Evolutionary conservation across 2,329 filamentous ascomycete species (phyloP).

Genomic region (Ascochyta viciae-villosae): DNA sequence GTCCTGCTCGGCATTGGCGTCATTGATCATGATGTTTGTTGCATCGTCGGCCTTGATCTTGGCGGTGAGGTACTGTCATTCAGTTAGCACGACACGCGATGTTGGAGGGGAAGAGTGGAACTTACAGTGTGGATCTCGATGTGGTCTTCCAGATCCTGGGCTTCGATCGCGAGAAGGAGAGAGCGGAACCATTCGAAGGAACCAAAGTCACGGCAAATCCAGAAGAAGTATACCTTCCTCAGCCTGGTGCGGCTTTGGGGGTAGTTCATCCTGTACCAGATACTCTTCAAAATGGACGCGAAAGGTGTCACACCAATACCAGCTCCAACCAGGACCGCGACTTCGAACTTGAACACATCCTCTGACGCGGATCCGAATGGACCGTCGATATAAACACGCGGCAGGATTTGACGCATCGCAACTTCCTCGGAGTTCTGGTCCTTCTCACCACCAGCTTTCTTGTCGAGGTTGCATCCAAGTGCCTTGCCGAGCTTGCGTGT

Average conservation of each 20-base stretch:
- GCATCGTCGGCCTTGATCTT: constrained; percentile 87
- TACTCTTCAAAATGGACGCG: constrained; percentile 72
- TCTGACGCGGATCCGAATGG: constrained; percentile 87
- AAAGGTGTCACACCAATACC: constrained; percentile 62
- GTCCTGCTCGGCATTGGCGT: constrained; percentile 82
- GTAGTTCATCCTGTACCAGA: constrained; percentile 94
- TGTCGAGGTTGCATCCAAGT: constrained; percentile 77
- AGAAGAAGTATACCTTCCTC: constrained; percentile 91
- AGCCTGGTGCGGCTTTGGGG: constrained; percentile 79
- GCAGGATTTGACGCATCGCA: constrained; percentile 76
- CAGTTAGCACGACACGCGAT: constrained; percentile 18
- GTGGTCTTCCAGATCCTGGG: constrained; percentile 80
- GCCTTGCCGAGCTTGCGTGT: constrained; percentile 72
- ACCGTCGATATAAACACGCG: constrained; percentile 82
- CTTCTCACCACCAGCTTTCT: constrained; percentile 57
- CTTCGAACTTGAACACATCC: constrained; percentile 77
- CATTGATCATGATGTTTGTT: constrained; percentile 93
- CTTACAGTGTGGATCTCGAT: constrained; percentile 83
- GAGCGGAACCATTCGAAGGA: constrained; percentile 92
- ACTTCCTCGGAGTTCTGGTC: constrained; percentile 65
- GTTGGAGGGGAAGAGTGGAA: constrained; percentile 1
- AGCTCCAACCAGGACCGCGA: constrained; percentile 58
- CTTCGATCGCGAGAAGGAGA: constrained; percentile 82
- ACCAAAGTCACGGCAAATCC: constrained; percentile 87
- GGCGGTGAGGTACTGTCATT: constrained; percentile 73